Evolutionary conservation across 83 land plant species (phyloP).

Genomic region (Larix sibirica): DNA sequence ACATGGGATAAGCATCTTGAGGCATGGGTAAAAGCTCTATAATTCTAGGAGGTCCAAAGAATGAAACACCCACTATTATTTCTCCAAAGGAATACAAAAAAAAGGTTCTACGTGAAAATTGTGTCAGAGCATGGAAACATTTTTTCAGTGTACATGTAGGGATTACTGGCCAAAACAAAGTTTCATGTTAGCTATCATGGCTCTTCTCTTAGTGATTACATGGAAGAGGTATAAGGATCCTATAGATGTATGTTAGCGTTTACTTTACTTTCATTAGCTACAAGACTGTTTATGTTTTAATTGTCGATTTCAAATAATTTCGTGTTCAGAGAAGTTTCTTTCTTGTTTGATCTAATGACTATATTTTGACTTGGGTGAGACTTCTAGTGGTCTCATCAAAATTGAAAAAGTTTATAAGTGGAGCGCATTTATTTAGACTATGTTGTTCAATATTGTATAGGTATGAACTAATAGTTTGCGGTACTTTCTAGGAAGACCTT

Average conservation of each 20-base stretch:
- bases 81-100: slow-evolving; percentile 92
- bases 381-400: too few species aligned
- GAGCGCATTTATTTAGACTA: not conserved
- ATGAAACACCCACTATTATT: slow-evolving; percentile 77
- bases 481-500: slow-evolving; percentile 76
- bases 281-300: too few species aligned
- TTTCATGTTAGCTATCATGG: slow-evolving; percentile 90
- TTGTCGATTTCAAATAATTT: not conserved
- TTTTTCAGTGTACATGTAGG: slow-evolving; percentile 39
- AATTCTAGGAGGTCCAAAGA: slow-evolving; percentile 88
- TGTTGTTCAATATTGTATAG: slow-evolving; percentile 32
- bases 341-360: not conserved
- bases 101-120: slow-evolving; percentile 62
- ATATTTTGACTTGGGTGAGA: too few species aligned
- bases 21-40: slow-evolving; percentile 96
- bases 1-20: slow-evolving; percentile 99
- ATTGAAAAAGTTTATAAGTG: too few species aligned
- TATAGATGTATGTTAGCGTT: not conserved
- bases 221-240: slow-evolving; percentile 56
- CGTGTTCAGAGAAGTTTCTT: not conserved
- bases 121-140: not conserved
- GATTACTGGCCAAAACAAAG: slow-evolving; percentile 89
- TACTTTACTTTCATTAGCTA: not conserved
- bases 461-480: slow-evolving; percentile 78
- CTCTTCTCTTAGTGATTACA: slow-evolving; percentile 59